Evolutionary conservation across 1,284 basidiomycete species (phyloP).

Genomic region (Clitocybe nebularis): DNA sequence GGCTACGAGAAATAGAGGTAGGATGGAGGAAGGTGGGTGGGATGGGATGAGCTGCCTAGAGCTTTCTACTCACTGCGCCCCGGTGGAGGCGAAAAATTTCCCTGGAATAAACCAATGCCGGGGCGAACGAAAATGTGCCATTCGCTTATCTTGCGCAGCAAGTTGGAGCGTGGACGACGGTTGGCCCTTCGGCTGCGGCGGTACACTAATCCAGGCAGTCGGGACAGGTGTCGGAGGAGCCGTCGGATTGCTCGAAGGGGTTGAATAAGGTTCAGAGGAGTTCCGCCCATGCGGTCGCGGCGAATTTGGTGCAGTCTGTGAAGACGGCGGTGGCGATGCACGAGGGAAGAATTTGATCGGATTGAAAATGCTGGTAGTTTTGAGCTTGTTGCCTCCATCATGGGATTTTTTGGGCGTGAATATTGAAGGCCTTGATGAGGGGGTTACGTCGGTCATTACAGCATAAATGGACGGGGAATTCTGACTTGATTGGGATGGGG

Average conservation of each 20-base stretch:
- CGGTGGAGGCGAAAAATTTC: slow-evolving; percentile 42
- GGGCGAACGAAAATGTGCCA: slow-evolving; percentile 43
- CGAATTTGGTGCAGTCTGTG: slow-evolving; percentile 28
- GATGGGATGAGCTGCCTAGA: no score
- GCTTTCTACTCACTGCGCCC: slow-evolving; percentile 19
- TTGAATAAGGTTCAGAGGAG: slow-evolving; percentile 25
- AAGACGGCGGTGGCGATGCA: slow-evolving; percentile 32
- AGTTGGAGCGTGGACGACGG: slow-evolving; percentile 18
- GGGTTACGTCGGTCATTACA: slow-evolving; percentile 35
- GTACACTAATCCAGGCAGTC: slow-evolving; percentile 26
- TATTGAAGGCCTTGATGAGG: slow-evolving; percentile 31
- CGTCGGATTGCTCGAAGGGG: slow-evolving; percentile 31
- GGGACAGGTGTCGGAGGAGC: slow-evolving; percentile 26
- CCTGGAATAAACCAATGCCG: slow-evolving; percentile 57
- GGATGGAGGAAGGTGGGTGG: slow-evolving; percentile 2
- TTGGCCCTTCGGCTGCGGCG: slow-evolving; percentile 8
- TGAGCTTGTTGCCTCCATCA: slow-evolving; percentile 24
- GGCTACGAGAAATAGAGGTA: neutral
- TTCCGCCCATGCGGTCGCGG: slow-evolving; percentile 21
- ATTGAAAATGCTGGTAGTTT: slow-evolving; percentile 32
- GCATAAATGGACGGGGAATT: slow-evolving; percentile 35
- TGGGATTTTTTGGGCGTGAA: slow-evolving; percentile 23
- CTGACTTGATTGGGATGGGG: slow-evolving; percentile 38
- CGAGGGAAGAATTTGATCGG: slow-evolving; percentile 46
- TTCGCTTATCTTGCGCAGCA: slow-evolving; percentile 26